Conservation (phyloP, 768 basidiomycete species). For the Aureoboletus auriporus region DNA sequence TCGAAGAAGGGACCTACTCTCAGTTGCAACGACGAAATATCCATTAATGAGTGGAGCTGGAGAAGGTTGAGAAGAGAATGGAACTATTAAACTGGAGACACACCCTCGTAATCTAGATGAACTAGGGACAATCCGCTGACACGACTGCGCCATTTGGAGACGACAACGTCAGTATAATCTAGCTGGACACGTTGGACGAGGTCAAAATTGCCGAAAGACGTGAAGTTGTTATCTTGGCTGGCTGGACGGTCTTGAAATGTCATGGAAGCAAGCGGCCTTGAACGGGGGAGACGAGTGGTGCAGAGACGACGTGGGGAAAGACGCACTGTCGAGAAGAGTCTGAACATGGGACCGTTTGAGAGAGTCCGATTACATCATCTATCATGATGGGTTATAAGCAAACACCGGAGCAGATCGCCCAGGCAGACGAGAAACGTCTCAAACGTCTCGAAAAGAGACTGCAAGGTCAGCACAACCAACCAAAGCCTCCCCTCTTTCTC, state of each 20-base stretch:
- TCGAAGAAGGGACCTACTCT: conserved; percentile 52
- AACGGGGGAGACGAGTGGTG: not conserved
- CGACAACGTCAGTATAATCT: conserved; percentile 70
- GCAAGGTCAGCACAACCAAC: conserved; percentile 18
- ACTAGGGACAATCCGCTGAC: conserved; percentile 86
- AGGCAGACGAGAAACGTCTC: conserved; percentile 38
- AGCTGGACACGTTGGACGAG: conserved; percentile 72
- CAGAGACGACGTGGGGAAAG: conserved; percentile 14
- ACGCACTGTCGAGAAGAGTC: conserved; percentile 26
- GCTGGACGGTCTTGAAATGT: conserved; percentile 17
- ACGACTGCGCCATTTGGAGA: conserved; percentile 88
- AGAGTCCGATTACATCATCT: conserved; percentile 15
- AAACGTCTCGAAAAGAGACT: conserved; percentile 45
- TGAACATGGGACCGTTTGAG: conserved; percentile 15
- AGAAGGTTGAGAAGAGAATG: conserved; percentile 12
- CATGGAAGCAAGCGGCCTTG: conserved; percentile 27
- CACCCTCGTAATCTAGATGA: conserved; percentile 88
- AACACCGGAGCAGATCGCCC: conserved; percentile 55
- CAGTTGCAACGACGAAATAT: conserved; percentile 86
- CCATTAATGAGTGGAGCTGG: conserved; percentile 86
- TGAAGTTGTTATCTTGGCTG: conserved; percentile 11
- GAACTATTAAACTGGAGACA: conserved; percentile 14
- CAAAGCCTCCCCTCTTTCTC: conserved; percentile 12
- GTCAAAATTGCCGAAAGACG: conserved; percentile 76
- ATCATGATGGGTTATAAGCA: conserved; percentile 25